Base-by-base conservation (phyloP, 2,329 filamentous ascomycete genomes). In the Xylaria arbuscula region DNA sequence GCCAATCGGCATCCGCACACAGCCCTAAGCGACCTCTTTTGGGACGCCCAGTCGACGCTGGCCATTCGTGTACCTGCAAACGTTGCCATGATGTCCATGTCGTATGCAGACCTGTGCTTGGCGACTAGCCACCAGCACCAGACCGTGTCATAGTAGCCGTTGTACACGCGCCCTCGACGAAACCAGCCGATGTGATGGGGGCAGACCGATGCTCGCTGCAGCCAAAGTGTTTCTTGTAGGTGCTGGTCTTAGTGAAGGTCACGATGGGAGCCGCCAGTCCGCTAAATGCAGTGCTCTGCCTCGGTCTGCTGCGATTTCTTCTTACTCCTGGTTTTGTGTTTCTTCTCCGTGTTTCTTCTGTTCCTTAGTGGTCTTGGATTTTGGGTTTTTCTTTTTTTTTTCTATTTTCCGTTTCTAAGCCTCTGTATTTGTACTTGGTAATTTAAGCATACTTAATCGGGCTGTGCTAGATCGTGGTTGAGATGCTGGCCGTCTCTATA, bases 401-500 rank as follows among this genome's bases (percentile, higher is more conserved):
- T 24, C 38, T 61, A 53, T 64, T 53, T 56, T 60, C 36, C 34
- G 47, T 57, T 74, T 72, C 68, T 70, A 61, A 71, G 70, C 71
- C 67, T 72, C 70, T 75, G 69, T 75, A 72, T 72, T 71, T 67
- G 66, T 70, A 67, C 64, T n/a, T 73, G 62, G 67, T 73, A 71
- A 73, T 70, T 73, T 75, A 73, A 69, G 75, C 66, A 69, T 70
- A 66, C 72, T 72, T 71, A 70, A 62, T 70, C 70, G 67, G 76
- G 77, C 76, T 75, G 70, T 76, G 74, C 70, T 73, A 54, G 51
- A 73, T 64, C 59, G 63, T 76, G 74, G 77, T 66, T 78, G 76
- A 78, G 76, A 79, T 80, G 77, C 75, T 75, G 75, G 78, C 51
- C 76, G 61, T 77, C 74, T 78, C 73, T 70, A 64, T 56, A 71